A percentile compares a stretch with the other conserved stretches of the same genome.
These are phyloP conservation scores for Hypericum androsaemum DNA, from an alignment of 345 rosid species.

Conservation along the genomic window DNA sequence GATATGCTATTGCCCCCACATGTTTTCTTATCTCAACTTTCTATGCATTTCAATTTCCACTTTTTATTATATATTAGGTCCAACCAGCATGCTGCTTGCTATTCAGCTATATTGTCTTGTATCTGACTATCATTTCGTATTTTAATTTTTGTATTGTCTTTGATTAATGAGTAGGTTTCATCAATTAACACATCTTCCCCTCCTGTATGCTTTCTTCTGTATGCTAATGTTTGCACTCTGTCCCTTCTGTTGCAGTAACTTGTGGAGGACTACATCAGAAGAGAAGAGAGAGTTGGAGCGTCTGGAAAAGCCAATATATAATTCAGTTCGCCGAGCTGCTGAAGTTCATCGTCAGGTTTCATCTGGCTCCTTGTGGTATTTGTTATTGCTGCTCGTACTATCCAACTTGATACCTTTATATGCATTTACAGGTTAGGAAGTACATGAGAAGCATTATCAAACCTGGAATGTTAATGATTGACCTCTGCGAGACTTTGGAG, in stretches of 20 bases:
- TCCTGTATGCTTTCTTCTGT: too few relatives aligned
- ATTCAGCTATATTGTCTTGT: too few relatives aligned
- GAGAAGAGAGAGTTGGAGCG: constrained; percentile 95
- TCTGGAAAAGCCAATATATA: constrained; percentile 68
- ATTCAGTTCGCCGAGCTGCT: constrained; percentile 90
- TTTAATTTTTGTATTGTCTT: too few relatives aligned
- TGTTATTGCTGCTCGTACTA: background rate
- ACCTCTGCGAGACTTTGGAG: constrained; percentile 85
- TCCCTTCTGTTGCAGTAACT: constrained; percentile 39
- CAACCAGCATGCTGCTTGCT: too few relatives aligned
- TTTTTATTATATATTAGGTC: too few relatives aligned
- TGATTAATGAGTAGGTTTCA: too few relatives aligned
- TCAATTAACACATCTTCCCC: too few relatives aligned
- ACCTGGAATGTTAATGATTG: constrained; percentile 94
- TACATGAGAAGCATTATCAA: constrained; percentile 68
- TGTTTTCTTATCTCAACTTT: too few relatives aligned
- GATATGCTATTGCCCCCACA: constrained; percentile 1
- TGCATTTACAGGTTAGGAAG: constrained; percentile 53
- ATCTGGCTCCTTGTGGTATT: background rate
- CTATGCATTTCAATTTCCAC: too few relatives aligned
- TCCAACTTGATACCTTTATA: constrained; percentile 5
- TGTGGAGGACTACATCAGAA: constrained; percentile 93
- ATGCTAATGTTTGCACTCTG: background rate
- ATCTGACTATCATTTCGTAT: too few relatives aligned
- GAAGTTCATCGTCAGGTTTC: constrained; percentile 97